Percentiles rank a stretch among this genome's conserved stretches.
Conservation (phyloP, 148 eudicot genomes). For the Chenopodium album region DNA sequence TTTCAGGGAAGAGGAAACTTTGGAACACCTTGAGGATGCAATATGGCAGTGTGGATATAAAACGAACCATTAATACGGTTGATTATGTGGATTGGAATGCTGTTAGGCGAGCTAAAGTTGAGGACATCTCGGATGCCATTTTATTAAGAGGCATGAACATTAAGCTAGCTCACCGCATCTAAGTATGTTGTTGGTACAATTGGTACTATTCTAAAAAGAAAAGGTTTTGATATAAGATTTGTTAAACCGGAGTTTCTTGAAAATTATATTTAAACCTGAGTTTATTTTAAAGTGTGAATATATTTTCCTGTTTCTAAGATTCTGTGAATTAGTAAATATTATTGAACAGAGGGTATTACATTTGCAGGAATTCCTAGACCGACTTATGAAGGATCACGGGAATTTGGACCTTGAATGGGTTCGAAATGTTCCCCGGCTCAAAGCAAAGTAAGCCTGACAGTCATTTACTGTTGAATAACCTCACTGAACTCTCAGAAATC, state of each 20-base stretch:
- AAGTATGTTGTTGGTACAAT: constrained; percentile 22
- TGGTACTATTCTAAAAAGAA: no score
- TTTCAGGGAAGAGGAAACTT: constrained; percentile 1
- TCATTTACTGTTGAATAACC: neutral
- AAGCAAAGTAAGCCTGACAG: constrained; percentile 34
- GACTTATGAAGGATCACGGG: constrained; percentile 32
- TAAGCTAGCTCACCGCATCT: constrained; percentile 38
- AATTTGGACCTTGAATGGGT: constrained; percentile 57
- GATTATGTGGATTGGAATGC: constrained; percentile 45
- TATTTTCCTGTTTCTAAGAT: no score
- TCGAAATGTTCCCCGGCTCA: constrained; percentile 29
- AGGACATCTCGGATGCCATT: constrained; percentile 35
- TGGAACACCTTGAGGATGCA: neutral
- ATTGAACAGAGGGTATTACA: no score
- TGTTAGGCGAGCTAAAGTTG: constrained; percentile 30
- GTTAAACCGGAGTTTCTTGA: no score
- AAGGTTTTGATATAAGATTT: no score
- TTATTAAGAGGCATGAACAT: constrained; percentile 39
- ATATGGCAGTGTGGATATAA: constrained; percentile 8
- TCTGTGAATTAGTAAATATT: no score
- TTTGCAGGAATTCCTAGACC: constrained; percentile 33
- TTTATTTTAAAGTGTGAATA: no score
- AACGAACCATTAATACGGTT: constrained; percentile 12
- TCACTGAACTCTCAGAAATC: neutral
- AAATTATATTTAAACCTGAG: neutral